Evolutionary conservation across 2,329 filamentous ascomycete species (phyloP), one percentile per base, ranked within the genome.

Genomic region (Alternaria conjuncta): DNA sequence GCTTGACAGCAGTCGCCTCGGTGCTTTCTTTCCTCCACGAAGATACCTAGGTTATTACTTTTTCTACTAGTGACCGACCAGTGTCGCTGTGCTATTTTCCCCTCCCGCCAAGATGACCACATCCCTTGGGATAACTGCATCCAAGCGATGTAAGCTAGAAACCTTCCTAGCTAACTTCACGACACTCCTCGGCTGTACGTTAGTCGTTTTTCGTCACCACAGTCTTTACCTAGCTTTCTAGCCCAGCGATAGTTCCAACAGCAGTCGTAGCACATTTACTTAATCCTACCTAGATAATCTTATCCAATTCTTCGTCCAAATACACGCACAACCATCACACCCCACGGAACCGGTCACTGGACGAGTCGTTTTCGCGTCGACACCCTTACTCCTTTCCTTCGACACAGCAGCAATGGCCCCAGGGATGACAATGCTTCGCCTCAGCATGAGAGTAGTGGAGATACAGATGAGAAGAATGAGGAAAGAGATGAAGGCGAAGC

Each of bases 271-370:
- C 4, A 18, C n/a, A 41, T 5, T 41, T 6, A 41, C 15, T 41
- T 41, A 5, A 9, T 8, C 1, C 13, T 15, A 36, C 13, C 1
- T 6, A 5, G 5, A 5, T 1, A 2, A 25, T 25, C 6, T 8
- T 25, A 15, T 4, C 3, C 13, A 36, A 13, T 36, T 2, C 30
- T 36, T 32, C 30, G 2, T 7, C 13, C 6, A 8, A 8, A 32
- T 3, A 15, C 30, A 32, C 5, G 6, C 1, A 15, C 8, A 3
- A 4, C 3, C 6, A 32, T 28, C 10, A 28, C 26, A 2, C 10
- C 26, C 26, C 13, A 36, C 32, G 15, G 32, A 15, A 36, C 32
- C 2, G 5, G 32, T 36, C 3, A 36, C 32, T 32, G 30, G 30
- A 15, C 30, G 3, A 15, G 1, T 32, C 8, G 30, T 4, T 32